Conservation (phyloP, 768 basidiomycete species). For the Gelatoporia subvermispora region DNA sequence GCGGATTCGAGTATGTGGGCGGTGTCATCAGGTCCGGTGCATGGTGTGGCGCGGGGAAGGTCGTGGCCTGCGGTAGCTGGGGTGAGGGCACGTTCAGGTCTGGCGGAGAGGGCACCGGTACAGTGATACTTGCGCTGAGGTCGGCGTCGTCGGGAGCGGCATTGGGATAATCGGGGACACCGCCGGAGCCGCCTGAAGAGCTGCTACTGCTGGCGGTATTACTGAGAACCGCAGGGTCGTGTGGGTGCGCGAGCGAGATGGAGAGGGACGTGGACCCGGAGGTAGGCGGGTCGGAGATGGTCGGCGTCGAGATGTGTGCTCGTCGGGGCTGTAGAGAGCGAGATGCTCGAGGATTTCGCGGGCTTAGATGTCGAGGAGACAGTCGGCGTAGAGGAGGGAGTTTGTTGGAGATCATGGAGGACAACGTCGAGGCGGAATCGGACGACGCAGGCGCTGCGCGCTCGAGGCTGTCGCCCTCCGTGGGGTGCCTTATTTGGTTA, state of each 20-base stretch:
- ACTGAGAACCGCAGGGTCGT: constrained; percentile 12
- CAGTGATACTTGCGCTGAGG: background rate
- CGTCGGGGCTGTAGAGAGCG: background rate
- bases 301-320: background rate
- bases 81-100: constrained; percentile 9
- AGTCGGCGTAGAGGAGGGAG: constrained; percentile 4
- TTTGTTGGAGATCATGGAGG: constrained; percentile 6
- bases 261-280: background rate
- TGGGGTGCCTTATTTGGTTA: too few relatives aligned
- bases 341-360: background rate
- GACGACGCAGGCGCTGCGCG: too few relatives aligned
- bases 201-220: constrained; percentile 1
- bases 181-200: background rate
- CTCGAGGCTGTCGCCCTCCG: too few relatives aligned
- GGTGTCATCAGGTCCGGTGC: background rate
- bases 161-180: constrained; percentile 2
- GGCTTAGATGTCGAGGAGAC: background rate
- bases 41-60: constrained; percentile 15
- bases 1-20: constrained; percentile 55
- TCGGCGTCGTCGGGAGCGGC: background rate
- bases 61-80: constrained; percentile 8
- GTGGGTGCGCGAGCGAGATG: constrained; percentile 19
- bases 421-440: too few relatives aligned
- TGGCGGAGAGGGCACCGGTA: constrained; percentile 1
- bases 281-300: constrained; percentile 7